Evolutionary conservation across 148 eudicot species (phyloP).

Genomic region (Vaccinium darrowii): DNA sequence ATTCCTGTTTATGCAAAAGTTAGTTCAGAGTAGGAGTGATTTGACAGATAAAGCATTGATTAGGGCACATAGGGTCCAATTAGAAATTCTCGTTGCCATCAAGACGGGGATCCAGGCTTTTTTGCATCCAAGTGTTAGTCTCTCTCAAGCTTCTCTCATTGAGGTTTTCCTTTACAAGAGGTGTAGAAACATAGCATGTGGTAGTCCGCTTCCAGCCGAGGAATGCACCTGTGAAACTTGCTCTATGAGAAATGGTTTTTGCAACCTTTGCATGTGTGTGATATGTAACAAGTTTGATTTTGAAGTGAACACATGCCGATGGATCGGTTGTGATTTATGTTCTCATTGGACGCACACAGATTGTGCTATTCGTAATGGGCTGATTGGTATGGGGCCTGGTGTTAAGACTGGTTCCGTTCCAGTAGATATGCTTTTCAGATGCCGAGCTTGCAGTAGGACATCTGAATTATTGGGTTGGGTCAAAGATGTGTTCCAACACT

Average conservation of each 20-base stretch:
- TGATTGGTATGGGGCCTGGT: constrained; percentile 51
- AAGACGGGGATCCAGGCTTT: constrained; percentile 76
- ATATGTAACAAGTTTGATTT: constrained; percentile 76
- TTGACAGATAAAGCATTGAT: constrained; percentile 45
- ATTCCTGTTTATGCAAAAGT: constrained; percentile 49
- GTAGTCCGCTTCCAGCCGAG: constrained; percentile 60
- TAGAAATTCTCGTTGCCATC: constrained; percentile 59
- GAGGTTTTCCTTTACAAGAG: constrained; percentile 59
- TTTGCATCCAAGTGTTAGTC: constrained; percentile 62
- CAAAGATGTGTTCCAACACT: constrained; percentile 63
- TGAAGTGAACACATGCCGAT: constrained; percentile 74
- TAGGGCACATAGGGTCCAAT: constrained; percentile 52
- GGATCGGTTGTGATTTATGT: constrained; percentile 72
- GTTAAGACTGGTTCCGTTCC: constrained; percentile 36
- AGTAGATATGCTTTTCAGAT: constrained; percentile 61
- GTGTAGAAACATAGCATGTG: constrained; percentile 73
- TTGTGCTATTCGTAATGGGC: constrained; percentile 70
- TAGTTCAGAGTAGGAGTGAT: constrained; percentile 51
- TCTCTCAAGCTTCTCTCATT: constrained; percentile 62
- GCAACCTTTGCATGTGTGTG: constrained; percentile 74
- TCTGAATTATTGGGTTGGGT: constrained; percentile 76
- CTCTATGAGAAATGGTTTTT: constrained; percentile 60
- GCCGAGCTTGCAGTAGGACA: constrained; percentile 61
- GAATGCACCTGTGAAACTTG: constrained; percentile 61
- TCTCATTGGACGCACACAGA: constrained; percentile 79